Evolutionary conservation across 2,329 filamentous ascomycete genomes (phyloP), one percentile per base, ranked within the genome.

Genomic region (Akanthomyces lecanii): DNA sequence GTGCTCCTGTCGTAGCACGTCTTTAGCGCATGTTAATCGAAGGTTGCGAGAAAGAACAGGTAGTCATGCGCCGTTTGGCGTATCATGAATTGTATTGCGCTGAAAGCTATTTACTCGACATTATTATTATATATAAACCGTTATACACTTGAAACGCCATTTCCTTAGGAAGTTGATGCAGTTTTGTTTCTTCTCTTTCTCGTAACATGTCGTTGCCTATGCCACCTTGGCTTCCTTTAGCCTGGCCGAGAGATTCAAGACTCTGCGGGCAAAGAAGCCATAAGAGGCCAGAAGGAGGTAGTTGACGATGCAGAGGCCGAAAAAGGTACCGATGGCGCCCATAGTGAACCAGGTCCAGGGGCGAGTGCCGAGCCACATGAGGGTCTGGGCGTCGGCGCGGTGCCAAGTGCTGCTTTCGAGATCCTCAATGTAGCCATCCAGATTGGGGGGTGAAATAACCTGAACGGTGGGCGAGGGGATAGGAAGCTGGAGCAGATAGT

Each of bases 401-500:
- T 82, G 80, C 80, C 80, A 82, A 40, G 77, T 78, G 61, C 70
- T 75, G 33, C 76, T 76, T 65, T 73, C 70, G 21, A 70, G 67
- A 45, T 79, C 78, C 51, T 71, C 70, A 44, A 78, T 73, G 61
- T 76, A 73, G 3, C 70, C 67, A n/a, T 54, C 54, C 42, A 73
- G 58, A 25, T 67, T 62, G 1, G 67, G 67, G 1, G 67, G 66
- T 33, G 70, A 68, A 61, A 75, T 66, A 45, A 75, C 73, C 53
- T 69, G 66, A 5, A 75, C 62, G 2, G 69, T 66, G 1, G 66
- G 63, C 16, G 68, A 63, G 4, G 72, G 71, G 53, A 74, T 65
- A 1, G 66, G 66, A 12, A 75, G 81, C 50, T 79, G 76, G 40
- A 81, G 79, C 73, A 86, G 85, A 74, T 90, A 92, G 73, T 91